Conservation (phyloP, 768 basidiomycete species). For the Lentinula guzmanii region DNA sequence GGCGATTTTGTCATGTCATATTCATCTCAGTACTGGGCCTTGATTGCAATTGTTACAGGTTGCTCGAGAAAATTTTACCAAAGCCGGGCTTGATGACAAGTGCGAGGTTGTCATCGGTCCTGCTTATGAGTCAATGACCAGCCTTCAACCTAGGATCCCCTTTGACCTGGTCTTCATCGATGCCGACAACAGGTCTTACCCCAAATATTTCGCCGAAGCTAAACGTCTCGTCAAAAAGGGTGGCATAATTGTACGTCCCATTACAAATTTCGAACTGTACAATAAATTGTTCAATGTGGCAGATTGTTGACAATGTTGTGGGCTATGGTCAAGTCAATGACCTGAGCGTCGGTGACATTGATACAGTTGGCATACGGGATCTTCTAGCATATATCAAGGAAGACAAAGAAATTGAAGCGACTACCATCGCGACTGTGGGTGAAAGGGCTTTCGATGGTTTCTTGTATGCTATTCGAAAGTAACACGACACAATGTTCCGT, state of each 20-base stretch:
- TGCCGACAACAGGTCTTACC: conserved; percentile 56
- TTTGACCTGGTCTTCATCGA: conserved; percentile 75
- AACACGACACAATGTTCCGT: background rate
- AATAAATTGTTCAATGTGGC: background rate
- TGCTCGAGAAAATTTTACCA: conserved; percentile 49
- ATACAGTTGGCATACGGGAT: conserved; percentile 38
- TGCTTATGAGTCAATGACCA: conserved; percentile 43
- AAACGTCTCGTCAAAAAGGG: conserved; percentile 54
- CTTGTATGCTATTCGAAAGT: conserved; percentile 31
- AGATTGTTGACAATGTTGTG: conserved; percentile 63
- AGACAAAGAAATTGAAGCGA: conserved; percentile 45
- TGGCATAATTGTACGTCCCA: conserved; percentile 49
- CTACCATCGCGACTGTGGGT: conserved; percentile 42
- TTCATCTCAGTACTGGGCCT: background rate
- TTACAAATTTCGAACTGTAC: background rate
- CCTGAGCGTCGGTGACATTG: conserved; percentile 22
- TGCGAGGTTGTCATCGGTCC: conserved; percentile 45
- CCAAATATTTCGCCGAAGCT: conserved; percentile 51
- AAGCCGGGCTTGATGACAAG: conserved; percentile 44
- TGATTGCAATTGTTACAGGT: conserved; percentile 27
- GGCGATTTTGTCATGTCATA: background rate
- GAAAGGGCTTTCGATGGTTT: conserved; percentile 51
- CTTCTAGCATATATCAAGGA: conserved; percentile 40
- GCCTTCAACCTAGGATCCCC: conserved; percentile 37
- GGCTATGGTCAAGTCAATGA: conserved; percentile 27